These are phyloP conservation scores for Neonectria faginata DNA, from an alignment of 2,329 filamentous ascomycete species.

Conservation along the genomic window DNA sequence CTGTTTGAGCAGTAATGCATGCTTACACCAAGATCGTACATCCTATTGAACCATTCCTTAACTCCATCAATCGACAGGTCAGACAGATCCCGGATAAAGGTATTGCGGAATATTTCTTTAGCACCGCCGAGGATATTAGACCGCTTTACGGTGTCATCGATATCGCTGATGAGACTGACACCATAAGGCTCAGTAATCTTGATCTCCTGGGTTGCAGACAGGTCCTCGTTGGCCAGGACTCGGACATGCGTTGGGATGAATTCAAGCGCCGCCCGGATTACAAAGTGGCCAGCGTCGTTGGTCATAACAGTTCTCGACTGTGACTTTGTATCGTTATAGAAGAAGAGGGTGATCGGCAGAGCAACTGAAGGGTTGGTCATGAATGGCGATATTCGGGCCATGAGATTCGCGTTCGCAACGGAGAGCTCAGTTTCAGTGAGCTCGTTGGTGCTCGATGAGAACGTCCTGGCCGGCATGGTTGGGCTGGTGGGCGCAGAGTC, in stretches of 20 bases:
- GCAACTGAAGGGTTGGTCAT: conserved; percentile 84
- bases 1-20: conserved; percentile 99
- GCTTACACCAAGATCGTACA: conserved; percentile 84
- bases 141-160: conserved; percentile 97
- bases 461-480: conserved; percentile 52
- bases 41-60: conserved; percentile 84
- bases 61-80: conserved; percentile 90
- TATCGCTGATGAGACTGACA: conserved; percentile 94
- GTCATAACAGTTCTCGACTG: conserved; percentile 88
- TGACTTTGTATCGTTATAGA: conserved; percentile 87
- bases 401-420: conserved; percentile 85
- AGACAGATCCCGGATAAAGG: conserved; percentile 86
- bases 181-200: conserved; percentile 81
- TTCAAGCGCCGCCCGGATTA: conserved; percentile 80
- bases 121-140: conserved; percentile 90
- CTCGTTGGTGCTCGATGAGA: conserved; percentile 59
- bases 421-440: conserved; percentile 82
- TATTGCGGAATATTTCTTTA: conserved; percentile 95
- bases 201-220: conserved; percentile 85
- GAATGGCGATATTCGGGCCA: conserved; percentile 89
- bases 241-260: conserved; percentile 92
- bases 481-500: conserved; percentile 59
- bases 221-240: conserved; percentile 84
- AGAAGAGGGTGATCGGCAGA: conserved; percentile 89
- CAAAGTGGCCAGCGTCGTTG: conserved; percentile 90